A percentile compares a stretch with the other conserved stretches of the same genome.
Evolutionary conservation across 352 stramenopile genomes (phyloP).

Genomic region (Thalassiosira exigua): DNA sequence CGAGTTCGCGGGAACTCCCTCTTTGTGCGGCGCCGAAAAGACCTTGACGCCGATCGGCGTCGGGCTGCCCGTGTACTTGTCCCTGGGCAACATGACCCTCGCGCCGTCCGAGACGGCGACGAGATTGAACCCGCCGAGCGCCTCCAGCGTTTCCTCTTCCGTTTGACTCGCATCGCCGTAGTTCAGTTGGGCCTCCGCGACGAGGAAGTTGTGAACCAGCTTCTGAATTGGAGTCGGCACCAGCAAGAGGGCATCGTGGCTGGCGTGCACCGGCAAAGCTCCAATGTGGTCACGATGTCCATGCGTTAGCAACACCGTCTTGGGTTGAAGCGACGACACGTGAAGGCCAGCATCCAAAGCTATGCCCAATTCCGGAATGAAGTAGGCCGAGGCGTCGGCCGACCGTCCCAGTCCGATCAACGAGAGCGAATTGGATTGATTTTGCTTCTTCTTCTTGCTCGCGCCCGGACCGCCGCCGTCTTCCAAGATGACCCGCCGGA

Average conservation of each 20-base stretch:
- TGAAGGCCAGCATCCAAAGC: no score
- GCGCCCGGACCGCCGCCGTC: slow-evolving; percentile 1
- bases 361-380: no score
- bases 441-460: slow-evolving; percentile 8
- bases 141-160: slow-evolving; percentile 54
- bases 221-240: slow-evolving; percentile 45
- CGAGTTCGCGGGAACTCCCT: no score
- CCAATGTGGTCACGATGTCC: slow-evolving; percentile 71
- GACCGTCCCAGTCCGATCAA: slow-evolving; percentile 63
- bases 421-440: slow-evolving; percentile 38
- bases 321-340: slow-evolving; percentile 59
- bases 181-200: slow-evolving; percentile 69
- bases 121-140: slow-evolving; percentile 60
- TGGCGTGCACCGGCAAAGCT: slow-evolving; percentile 58
- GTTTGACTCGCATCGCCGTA: slow-evolving; percentile 66
- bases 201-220: slow-evolving; percentile 57
- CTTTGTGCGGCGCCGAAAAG: slow-evolving; percentile 65
- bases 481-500: slow-evolving; percentile 53
- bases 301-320: slow-evolving; percentile 68
- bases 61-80: slow-evolving; percentile 53
- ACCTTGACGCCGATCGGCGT: slow-evolving; percentile 65
- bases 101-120: slow-evolving; percentile 46
- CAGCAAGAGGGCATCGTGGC: slow-evolving; percentile 36
- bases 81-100: slow-evolving; percentile 55
- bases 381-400: no score